Conservation (phyloP, 345 rosid species). For the Gossypium arboreum region DNA sequence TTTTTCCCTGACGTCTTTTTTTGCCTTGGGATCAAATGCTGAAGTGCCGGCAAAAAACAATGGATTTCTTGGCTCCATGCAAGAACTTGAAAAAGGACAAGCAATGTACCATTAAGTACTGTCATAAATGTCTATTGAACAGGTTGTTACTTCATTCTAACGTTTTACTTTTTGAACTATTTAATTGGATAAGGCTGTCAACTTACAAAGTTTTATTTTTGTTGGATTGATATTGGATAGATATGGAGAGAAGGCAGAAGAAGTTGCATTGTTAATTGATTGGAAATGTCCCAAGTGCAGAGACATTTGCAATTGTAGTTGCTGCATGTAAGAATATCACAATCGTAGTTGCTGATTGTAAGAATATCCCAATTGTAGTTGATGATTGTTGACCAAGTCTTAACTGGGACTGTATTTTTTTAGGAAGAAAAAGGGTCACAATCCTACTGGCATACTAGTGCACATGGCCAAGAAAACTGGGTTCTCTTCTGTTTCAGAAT, state of each 20-base stretch:
- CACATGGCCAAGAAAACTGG: slow-evolving; percentile 63
- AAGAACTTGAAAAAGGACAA: slow-evolving; percentile 33
- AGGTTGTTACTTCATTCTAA: slow-evolving; percentile 36
- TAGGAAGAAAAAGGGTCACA: slow-evolving; percentile 73
- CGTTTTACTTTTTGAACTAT: neutral
- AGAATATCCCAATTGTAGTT: slow-evolving; percentile 15
- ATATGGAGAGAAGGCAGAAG: slow-evolving; percentile 67
- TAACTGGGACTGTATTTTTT: slow-evolving; percentile 12
- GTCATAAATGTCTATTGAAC: slow-evolving; percentile 66
- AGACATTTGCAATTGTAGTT: slow-evolving; percentile 81
- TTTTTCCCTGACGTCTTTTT: neutral
- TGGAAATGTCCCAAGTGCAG: slow-evolving; percentile 88
- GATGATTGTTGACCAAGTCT: neutral
- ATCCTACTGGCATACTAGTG: slow-evolving; percentile 65
- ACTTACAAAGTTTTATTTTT: neutral
- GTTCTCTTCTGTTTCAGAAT: slow-evolving; percentile 63
- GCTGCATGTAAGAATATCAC: slow-evolving; percentile 55
- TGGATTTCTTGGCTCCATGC: slow-evolving; percentile 49
- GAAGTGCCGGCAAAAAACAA: slow-evolving; percentile 82
- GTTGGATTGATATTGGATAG: slow-evolving; percentile 32
- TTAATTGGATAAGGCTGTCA: neutral
- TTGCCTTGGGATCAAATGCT: slow-evolving; percentile 19
- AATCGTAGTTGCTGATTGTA: slow-evolving; percentile 83
- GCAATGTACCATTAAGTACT: slow-evolving; percentile 49
- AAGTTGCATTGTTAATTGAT: slow-evolving; percentile 35